Conservation (phyloP, 805 yeast species). For the Cyberlindnera galapagoensis region DNA sequence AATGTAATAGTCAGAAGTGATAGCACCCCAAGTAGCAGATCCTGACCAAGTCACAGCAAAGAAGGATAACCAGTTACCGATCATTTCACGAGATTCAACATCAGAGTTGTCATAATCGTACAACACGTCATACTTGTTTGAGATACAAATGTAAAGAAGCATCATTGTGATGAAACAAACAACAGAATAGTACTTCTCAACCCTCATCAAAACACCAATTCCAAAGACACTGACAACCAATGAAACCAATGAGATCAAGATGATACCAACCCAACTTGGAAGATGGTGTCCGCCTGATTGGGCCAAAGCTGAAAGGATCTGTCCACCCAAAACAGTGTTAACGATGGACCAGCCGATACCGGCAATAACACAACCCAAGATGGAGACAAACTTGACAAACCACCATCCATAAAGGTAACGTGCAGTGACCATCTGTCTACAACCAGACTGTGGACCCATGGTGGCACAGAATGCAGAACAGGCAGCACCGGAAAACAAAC, state of each 20-base stretch:
- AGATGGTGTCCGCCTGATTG: conserved; percentile 54
- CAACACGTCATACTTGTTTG: conserved; percentile 36
- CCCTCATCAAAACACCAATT: conserved; percentile 58
- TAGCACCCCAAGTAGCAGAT: conserved; percentile 85
- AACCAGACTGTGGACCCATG: conserved; percentile 88
- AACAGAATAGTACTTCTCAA: conserved; percentile 60
- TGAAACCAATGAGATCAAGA: conserved; percentile 59
- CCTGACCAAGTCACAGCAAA: conserved; percentile 71
- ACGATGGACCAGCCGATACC: conserved; percentile 86
- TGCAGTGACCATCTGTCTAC: conserved; percentile 82
- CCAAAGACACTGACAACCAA: conserved; percentile 71
- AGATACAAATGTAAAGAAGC: conserved; percentile 57
- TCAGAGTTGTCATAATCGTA: conserved; percentile 28
- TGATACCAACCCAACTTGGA: conserved; percentile 69
- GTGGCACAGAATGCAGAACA: conserved; percentile 78
- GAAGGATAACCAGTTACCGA: conserved; percentile 67
- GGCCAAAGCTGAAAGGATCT: conserved; percentile 61
- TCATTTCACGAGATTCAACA: conserved; percentile 33
- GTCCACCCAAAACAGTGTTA: conserved; percentile 83
- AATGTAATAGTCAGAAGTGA: conserved; percentile 80
- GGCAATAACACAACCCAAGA: conserved; percentile 61
- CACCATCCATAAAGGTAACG: conserved; percentile 81
- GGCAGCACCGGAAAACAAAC: conserved; percentile 61
- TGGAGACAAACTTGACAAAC: conserved; percentile 69
- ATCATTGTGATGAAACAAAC: conserved; percentile 66